phyloP scores from a whole-genome alignment of 257 asterid species.

The Ajuga chamaepitys region DNA sequence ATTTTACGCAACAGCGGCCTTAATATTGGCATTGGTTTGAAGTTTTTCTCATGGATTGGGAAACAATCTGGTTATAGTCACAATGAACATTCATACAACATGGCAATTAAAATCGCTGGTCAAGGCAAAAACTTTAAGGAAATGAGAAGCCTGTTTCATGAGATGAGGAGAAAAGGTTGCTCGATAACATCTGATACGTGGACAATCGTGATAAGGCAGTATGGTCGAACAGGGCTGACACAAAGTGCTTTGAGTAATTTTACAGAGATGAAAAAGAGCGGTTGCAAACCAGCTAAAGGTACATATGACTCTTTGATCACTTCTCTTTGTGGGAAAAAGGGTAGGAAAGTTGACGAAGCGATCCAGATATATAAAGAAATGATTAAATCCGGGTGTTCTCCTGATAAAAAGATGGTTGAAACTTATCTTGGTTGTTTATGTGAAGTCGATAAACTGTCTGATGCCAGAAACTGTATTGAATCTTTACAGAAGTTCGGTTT shows the following conservation, averaged over 20 bases:
- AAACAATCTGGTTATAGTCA: conserved; percentile 47
- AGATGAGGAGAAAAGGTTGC: conserved; percentile 65
- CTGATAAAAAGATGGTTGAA: conserved; percentile 66
- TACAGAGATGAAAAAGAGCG: conserved; percentile 60
- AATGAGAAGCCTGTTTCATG: conserved; percentile 67
- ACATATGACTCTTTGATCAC: conserved; percentile 49
- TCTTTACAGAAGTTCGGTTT: conserved; percentile 49
- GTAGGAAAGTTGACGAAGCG: conserved; percentile 71
- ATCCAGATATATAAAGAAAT: conserved; percentile 52
- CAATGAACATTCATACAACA: conserved; percentile 49
- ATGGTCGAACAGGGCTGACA: conserved; percentile 76
- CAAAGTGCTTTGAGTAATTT: conserved; percentile 55
- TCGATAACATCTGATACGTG: conserved; percentile 67
- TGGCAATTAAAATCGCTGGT: conserved; percentile 79
- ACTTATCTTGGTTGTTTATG: conserved; percentile 58
- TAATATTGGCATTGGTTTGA: conserved; percentile 40
- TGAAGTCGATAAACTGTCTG: conserved; percentile 46
- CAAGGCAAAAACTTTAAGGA: conserved; percentile 70
- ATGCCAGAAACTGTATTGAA: conserved; percentile 52
- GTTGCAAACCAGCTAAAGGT: conserved; percentile 47
- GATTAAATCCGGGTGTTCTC: conserved; percentile 35
- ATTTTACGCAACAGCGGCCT: conserved; percentile 37
- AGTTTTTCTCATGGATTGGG: conserved; percentile 75
- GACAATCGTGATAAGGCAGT: conserved; percentile 87
- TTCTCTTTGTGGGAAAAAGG: conserved; percentile 66